Percentiles rank a stretch among this genome's conserved stretches.
These are phyloP conservation scores for Creolimax fragrantissima DNA, from an alignment of 78 protist species.

Conservation along the genomic window DNA sequence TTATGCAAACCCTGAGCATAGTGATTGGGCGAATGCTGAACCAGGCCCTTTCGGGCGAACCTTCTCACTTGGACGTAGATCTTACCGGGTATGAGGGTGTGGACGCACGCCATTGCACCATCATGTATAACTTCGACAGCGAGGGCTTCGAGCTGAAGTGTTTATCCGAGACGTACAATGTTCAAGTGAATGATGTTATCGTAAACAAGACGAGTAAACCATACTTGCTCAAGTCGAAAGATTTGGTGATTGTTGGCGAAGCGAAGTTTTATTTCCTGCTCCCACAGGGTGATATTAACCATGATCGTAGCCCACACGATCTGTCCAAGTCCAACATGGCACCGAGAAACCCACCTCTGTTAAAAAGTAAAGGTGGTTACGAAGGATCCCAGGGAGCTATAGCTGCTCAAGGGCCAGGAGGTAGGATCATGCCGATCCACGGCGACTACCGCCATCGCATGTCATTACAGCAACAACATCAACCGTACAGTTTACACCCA, in stretches of 20 bases:
- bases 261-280: not conserved
- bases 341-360: not conserved
- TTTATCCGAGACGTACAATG: not conserved
- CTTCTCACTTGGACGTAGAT: not conserved
- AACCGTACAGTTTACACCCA: too few relatives aligned
- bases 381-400: too few relatives aligned
- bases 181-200: not conserved
- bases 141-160: not conserved
- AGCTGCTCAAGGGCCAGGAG: too few relatives aligned
- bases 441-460: too few relatives aligned
- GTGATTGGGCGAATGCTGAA: not conserved
- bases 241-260: not conserved
- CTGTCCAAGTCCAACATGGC: not conserved
- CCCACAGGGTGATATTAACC: not conserved
- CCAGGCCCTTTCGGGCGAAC: not conserved
- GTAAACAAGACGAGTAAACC: not conserved
- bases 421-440: too few relatives aligned
- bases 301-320: not conserved
- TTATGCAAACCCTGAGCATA: not conserved
- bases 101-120: not conserved
- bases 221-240: not conserved
- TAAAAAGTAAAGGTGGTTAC: not conserved
- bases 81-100: not conserved
- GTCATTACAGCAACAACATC: too few relatives aligned
- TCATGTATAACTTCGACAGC: not conserved